Conservation (phyloP, 106 monocot species). For the Dendrobium nobile region DNA sequence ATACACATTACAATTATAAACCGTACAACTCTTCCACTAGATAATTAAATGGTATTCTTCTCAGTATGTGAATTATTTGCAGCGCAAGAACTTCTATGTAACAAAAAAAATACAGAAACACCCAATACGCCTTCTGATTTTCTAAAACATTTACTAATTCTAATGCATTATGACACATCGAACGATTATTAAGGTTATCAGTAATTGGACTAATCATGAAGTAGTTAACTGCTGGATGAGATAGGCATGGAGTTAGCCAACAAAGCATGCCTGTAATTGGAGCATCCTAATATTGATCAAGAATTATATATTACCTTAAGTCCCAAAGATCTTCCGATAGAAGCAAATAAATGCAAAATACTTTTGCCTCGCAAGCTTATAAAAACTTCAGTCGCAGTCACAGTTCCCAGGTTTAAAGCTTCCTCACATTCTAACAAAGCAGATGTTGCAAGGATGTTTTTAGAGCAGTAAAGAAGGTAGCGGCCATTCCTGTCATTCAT, state of each 20-base stretch:
- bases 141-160: not conserved
- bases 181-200: not conserved
- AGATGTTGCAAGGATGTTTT: constrained; percentile 58
- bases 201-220: not conserved
- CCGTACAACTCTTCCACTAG: no score
- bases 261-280: not conserved
- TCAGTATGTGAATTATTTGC: not conserved
- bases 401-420: constrained; percentile 63
- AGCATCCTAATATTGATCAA: not conserved
- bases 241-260: not conserved
- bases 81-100: not conserved
- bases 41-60: not conserved
- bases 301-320: constrained; percentile 48
- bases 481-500: constrained; percentile 55
- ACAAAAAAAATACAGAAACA: not conserved
- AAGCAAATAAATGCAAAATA: constrained; percentile 88
- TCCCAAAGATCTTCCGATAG: constrained; percentile 74
- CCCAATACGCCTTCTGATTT: not conserved
- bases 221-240: not conserved
- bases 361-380: constrained; percentile 82
- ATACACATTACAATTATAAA: no score
- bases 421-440: constrained; percentile 64
- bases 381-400: constrained; percentile 73
- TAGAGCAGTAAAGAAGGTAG: constrained; percentile 70
- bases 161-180: not conserved